A percentile compares a stretch with the other conserved stretches of the same genome.
Conservation (phyloP, 345 rosid species). For the Brassica juncea region DNA sequence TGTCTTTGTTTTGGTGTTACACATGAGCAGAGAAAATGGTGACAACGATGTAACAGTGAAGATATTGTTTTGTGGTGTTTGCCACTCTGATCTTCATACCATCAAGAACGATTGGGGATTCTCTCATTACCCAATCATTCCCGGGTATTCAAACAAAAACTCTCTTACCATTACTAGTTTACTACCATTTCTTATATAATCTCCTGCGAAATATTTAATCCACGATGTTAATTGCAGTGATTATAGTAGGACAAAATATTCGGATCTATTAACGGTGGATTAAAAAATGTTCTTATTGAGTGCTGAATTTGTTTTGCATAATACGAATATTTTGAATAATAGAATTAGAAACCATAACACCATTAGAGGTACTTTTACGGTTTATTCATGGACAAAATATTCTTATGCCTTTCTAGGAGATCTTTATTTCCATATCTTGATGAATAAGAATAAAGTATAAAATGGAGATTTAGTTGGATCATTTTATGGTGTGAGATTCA, state of each 20-base stretch:
- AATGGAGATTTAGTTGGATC: not conserved
- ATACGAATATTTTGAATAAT: not conserved
- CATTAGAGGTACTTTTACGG: not conserved
- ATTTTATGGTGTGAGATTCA: not conserved
- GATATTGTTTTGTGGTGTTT: conserved; percentile 76
- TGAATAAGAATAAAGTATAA: not conserved
- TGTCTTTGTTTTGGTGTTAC: conserved; percentile 10
- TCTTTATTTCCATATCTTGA: not conserved
- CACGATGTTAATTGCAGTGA: not conserved
- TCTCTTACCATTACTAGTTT: not conserved
- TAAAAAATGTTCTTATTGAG: not conserved
- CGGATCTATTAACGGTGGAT: not conserved
- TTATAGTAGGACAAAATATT: not conserved
- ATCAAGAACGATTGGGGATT: conserved; percentile 79
- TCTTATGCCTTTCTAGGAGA: conserved; percentile 3
- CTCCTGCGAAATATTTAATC: not conserved
- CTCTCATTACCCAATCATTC: conserved; percentile 75
- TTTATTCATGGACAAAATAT: not conserved
- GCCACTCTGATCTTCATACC: conserved; percentile 76
- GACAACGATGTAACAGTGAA: conserved; percentile 67
- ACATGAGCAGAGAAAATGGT: conserved; percentile 60
- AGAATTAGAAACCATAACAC: not conserved
- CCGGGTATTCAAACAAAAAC: conserved; percentile 50
- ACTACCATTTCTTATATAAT: not conserved
- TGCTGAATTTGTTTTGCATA: not conserved